phyloP scores from a whole-genome alignment of 1,139 yeast genomes.

The Geotrichum candidum region DNA sequence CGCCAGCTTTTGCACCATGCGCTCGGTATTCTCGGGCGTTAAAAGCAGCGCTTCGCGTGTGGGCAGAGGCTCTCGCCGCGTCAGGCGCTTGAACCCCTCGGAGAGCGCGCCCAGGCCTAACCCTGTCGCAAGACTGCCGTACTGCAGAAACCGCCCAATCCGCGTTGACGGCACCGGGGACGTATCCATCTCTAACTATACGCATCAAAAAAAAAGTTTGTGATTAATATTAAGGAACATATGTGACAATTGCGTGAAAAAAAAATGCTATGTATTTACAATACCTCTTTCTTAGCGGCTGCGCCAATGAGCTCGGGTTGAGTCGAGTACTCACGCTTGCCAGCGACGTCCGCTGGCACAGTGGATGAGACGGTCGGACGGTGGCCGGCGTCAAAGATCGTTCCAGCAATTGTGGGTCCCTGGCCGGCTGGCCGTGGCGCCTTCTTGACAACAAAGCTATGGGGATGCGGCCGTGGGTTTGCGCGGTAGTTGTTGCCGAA shows the following conservation, averaged over 20 bases:
- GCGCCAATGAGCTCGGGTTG: conserved; percentile 5
- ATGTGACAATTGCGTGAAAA: neutral
- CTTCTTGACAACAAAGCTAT: neutral
- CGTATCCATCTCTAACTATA: conserved; percentile 45
- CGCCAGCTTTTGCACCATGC: conserved; percentile 80
- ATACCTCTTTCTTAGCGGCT: conserved; percentile 11
- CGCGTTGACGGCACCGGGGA: conserved; percentile 83
- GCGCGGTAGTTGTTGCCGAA: conserved; percentile 9
- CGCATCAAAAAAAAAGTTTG: conserved; percentile 26
- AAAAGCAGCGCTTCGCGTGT: conserved; percentile 45
- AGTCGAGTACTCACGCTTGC: conserved; percentile 14
- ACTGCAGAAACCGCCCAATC: conserved; percentile 81
- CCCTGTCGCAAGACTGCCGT: conserved; percentile 88
- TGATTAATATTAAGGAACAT: neutral
- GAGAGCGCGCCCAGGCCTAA: conserved; percentile 80
- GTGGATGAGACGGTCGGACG: conserved; percentile 3
- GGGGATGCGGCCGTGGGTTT: conserved; percentile 5
- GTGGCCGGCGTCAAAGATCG: conserved; percentile 5
- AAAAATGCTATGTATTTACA: neutral
- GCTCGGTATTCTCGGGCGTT: conserved; percentile 76
- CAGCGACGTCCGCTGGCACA: neutral
- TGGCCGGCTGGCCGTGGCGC: neutral
- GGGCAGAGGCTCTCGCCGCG: neutral
- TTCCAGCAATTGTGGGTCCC: conserved; percentile 5
- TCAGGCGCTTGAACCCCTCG: conserved; percentile 66